Base-by-base conservation (phyloP, 257 asterid species). In the Cynanchum wilfordii region DNA sequence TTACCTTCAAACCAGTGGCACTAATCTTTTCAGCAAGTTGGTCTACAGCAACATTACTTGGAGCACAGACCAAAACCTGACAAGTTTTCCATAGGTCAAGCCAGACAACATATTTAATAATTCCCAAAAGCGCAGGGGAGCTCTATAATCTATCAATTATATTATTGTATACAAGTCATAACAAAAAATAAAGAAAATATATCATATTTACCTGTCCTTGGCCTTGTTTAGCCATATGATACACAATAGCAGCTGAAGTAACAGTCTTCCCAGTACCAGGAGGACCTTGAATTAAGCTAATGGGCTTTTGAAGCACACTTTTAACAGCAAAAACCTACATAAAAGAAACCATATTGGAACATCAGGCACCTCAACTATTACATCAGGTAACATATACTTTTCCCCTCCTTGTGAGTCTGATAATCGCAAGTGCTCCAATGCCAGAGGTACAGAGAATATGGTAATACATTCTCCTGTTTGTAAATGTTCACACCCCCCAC, bases 191-290 rank as follows among this genome's bases (percentile, higher is more conserved):
- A 40, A 19, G 49, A 4, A 75, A 66, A 52, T 60, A 62, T 24
- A 60, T 55, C 71, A 52, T 24, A 69, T 45, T 65, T 76, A 84
- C 99, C 96, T 95, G 97, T 36, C 99, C 99, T 81, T 95, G 99
- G 77, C 97, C 98, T 82, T 95, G 99, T 78, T 95, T 92, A 78
- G 99, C 99, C 99, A 95, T 95, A 82, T 95, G 99, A 80, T 92
- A 95, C 67, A 95, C 97, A 70, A 95, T 92, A 69, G 99, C 98
- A 68, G 99, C 98, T 3, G 98, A 95, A 42, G 99, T 95, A 79
- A 95, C 98, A 54, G 97, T 95, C 87, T 95, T 95, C 71, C 99
- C 98, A 64, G 98, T 95, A 72, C 99, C 99, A 29, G 97, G 98
- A 2, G 98, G 98, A 76, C 97, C 99, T 83, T 95, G 99, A 79